These are phyloP conservation scores for Chalara sp. DNA, from an alignment of 2,329 filamentous ascomycete species.

Conservation along the genomic window DNA sequence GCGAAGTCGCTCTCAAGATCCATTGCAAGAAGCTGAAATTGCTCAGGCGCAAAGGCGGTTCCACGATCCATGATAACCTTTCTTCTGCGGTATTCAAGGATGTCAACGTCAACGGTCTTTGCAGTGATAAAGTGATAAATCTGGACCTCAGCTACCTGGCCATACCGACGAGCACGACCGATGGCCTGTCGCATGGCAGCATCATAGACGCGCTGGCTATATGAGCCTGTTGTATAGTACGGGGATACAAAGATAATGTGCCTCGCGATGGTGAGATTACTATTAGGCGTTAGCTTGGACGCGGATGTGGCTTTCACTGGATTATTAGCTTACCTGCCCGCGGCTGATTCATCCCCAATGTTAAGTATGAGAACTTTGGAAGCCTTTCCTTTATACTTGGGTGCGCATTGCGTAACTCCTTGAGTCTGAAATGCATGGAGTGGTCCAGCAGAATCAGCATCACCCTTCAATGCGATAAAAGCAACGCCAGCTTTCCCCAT, in stretches of 20 bases:
- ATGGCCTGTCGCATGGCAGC: slow-evolving; percentile 56
- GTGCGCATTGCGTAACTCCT: slow-evolving; percentile 1
- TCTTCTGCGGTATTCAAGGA: slow-evolving; percentile 5
- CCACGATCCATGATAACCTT: not conserved
- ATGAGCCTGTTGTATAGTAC: slow-evolving; percentile 31
- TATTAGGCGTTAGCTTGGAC: slow-evolving; percentile 20
- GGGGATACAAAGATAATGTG: slow-evolving; percentile 59
- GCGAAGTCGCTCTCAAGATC: too few relatives aligned
- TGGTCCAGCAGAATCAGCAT: not conserved
- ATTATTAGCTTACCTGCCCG: slow-evolving; percentile 45
- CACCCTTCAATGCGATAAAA: slow-evolving; percentile 14
- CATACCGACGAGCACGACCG: slow-evolving; percentile 50
- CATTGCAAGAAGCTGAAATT: too few relatives aligned
- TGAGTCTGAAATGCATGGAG: not conserved
- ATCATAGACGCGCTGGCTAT: slow-evolving; percentile 46
- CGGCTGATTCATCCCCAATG: slow-evolving; percentile 47
- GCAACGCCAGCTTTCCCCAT: slow-evolving; percentile 16
- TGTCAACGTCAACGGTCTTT: slow-evolving; percentile 9
- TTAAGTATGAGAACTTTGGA: slow-evolving; percentile 42
- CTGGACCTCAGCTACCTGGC: slow-evolving; percentile 32
- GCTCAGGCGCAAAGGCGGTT: too few relatives aligned
- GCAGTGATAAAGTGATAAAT: slow-evolving; percentile 12
- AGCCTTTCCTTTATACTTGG: not conserved
- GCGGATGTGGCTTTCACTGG: not conserved
- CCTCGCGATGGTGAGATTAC: slow-evolving; percentile 57